phyloP scores from a whole-genome alignment of 2,329 filamentous ascomycete species.

The Sclerotinia subarctica region DNA sequence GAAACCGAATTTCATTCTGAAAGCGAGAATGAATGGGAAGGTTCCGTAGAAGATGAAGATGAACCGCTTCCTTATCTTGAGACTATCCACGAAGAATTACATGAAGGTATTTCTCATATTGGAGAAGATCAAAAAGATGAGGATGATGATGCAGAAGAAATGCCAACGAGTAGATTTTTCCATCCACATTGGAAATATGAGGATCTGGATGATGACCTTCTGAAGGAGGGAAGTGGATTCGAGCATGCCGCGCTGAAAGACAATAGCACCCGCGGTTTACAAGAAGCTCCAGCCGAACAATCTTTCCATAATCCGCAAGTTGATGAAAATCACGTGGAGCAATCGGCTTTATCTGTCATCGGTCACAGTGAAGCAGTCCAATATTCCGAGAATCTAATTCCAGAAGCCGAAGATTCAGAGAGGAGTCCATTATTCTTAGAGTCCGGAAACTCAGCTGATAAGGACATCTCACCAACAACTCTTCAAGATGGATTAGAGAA shows the following conservation, averaged over 20 bases:
- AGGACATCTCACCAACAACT: not conserved
- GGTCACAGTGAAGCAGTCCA: not conserved
- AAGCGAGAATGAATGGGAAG: constrained; percentile 6
- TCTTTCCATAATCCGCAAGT: not conserved
- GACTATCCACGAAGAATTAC: constrained; percentile 16
- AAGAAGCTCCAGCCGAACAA: not conserved
- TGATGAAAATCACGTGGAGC: not conserved
- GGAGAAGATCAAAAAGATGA: not conserved
- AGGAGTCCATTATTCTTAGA: not conserved
- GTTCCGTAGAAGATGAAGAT: not conserved
- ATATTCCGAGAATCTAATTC: not conserved
- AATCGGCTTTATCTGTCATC: not conserved
- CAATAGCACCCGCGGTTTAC: not conserved
- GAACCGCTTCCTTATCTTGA: constrained; percentile 8
- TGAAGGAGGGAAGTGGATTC: not conserved
- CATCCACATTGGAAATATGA: constrained; percentile 6
- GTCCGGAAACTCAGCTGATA: not conserved
- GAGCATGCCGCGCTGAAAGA: not conserved
- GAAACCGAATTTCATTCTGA: not conserved
- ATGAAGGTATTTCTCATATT: not conserved
- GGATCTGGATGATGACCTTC: not conserved
- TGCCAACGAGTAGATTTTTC: constrained; percentile 12
- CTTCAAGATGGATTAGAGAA: not conserved
- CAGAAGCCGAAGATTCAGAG: not conserved
- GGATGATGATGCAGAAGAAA: not conserved